Conservation (phyloP, 495 filamentous ascomycete species). For the Chaetomium tenue region DNA sequence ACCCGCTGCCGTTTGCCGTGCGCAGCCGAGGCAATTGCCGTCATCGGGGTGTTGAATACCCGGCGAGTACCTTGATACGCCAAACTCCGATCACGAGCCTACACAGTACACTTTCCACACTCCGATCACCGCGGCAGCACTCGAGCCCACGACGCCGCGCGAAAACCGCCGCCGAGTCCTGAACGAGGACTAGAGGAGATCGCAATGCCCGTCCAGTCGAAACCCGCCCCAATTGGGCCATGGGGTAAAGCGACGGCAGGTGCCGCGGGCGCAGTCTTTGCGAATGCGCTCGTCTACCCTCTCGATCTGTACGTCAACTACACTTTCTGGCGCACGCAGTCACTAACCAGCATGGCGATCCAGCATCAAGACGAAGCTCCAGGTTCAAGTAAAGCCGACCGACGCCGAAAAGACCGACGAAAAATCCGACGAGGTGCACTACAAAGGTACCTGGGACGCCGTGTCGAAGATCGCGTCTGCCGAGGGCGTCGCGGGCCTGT, state of each 20-base stretch:
- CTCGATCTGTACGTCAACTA: slow-evolving; percentile 77
- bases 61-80: slow-evolving; percentile 10
- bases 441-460: slow-evolving; percentile 82
- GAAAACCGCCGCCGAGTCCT: neutral
- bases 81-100: neutral
- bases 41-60: slow-evolving; percentile 20
- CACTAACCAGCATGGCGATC: slow-evolving; percentile 19
- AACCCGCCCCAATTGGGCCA: slow-evolving; percentile 73
- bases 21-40: slow-evolving; percentile 21
- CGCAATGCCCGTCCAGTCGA: slow-evolving; percentile 76
- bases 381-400: slow-evolving; percentile 83
- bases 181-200: neutral
- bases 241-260: slow-evolving; percentile 94
- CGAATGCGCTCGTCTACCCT: slow-evolving; percentile 95
- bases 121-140: neutral
- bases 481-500: slow-evolving; percentile 80
- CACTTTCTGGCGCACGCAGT: neutral
- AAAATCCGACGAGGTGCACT: slow-evolving; percentile 60
- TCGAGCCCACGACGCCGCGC: neutral
- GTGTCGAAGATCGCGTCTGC: slow-evolving; percentile 79
- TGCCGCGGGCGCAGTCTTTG: slow-evolving; percentile 87
- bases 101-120: neutral
- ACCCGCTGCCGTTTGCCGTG: neutral
- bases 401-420: slow-evolving; percentile 34
- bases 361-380: slow-evolving; percentile 94